These are phyloP conservation scores for Magnolia kwangsiensis DNA, from an alignment of 164 flowering plant genomes.

Conservation along the genomic window DNA sequence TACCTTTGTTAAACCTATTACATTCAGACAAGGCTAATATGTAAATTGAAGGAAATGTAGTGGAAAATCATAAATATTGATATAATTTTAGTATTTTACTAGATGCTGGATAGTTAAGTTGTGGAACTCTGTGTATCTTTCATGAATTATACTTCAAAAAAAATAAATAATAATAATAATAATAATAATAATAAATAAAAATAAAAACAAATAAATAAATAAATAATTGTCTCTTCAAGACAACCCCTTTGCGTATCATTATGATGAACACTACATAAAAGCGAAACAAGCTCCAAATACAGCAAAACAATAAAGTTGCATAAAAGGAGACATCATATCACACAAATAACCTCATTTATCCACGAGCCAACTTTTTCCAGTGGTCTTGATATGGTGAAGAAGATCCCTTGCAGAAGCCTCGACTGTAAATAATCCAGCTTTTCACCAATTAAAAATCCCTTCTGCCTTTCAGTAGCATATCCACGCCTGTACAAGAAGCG, in stretches of 20 bases:
- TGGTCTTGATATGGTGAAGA: constrained; percentile 64
- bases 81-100: neutral
- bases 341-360: constrained; percentile 62
- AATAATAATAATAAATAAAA: too few species aligned
- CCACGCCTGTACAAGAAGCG: constrained; percentile 65
- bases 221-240: neutral
- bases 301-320: neutral
- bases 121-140: neutral
- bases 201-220: too few species aligned
- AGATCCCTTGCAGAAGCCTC: constrained; percentile 59
- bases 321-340: neutral
- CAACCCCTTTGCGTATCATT: neutral
- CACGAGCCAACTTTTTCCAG: constrained; percentile 54
- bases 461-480: constrained; percentile 84
- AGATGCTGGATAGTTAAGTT: neutral
- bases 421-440: constrained; percentile 92
- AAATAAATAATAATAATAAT: too few species aligned
- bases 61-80: neutral
- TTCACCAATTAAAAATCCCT: constrained; percentile 75
- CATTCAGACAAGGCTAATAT: neutral
- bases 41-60: neutral
- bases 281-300: neutral
- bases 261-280: neutral
- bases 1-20: neutral
- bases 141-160: neutral